Evolutionary conservation across 192 early-diverging fungal genomes (phyloP), one percentile per base, ranked within the genome.

Genomic region (Fimicolochytrium jonesii): DNA sequence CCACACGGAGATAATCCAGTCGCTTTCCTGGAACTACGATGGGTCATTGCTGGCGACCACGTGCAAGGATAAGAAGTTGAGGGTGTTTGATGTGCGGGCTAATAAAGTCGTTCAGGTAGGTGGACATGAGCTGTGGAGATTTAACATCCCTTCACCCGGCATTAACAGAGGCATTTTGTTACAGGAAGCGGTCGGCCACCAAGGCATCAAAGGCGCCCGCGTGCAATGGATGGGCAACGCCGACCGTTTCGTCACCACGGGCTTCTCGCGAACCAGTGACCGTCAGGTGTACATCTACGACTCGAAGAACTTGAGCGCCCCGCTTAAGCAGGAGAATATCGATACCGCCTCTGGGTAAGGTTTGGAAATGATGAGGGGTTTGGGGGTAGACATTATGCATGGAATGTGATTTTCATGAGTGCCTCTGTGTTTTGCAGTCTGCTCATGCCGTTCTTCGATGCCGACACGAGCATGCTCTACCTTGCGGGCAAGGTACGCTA

Each of bases 211-310:
- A 81, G 97, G 95, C 5, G 91, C 92, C 17, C 88, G 97, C 46
- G 91, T 92, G 28, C 84, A 81, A 1, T 93, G 93, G 90, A 75
- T 99, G 63, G 94, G 95, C 43, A 78, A 86, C 44, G 74, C 75
- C 7, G 78, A 85, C 42, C 85, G 91, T 6, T 68, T 99, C 56
- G 88, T 76, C 28, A 96, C 93, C 42, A 97, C 95, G 2, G 97
- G 97, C 17, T 99, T 99, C 70, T 89, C 90, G 58, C 83, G 91
- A 28, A 87, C 86, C 76, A 89, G 87, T 61, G 93, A 95, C 72
- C 90, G 97, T n/a, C 93, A 99, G 68, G 68, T 99, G 20, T 90
- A 79, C 66, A 72, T 98, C 29, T 99, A 95, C 94, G 86, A 96
- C 67, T 58, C 87, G 9, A 61, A 53, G 46, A 80, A 79, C 61